These are phyloP conservation scores for Irineochytrium annulatum DNA, from an alignment of 192 early-diverging fungal species.

Conservation along the genomic window DNA sequence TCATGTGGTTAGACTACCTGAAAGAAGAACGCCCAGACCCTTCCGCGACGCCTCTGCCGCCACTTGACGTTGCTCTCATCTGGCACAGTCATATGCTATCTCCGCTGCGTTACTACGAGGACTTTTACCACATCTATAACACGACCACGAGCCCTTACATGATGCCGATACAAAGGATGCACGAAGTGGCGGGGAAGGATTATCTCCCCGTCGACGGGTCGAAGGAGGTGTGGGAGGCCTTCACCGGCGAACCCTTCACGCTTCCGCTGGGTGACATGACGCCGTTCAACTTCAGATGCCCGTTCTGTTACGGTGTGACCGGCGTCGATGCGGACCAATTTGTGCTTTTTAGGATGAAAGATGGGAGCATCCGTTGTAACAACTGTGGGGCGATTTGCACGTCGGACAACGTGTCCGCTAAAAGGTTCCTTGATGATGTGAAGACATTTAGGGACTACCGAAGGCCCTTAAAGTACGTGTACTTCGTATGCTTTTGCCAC, in stretches of 20 bases:
- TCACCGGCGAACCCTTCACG: conserved; percentile 24
- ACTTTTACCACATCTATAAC: conserved; percentile 47
- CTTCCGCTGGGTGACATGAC: conserved; percentile 3
- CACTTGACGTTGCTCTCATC: conserved; percentile 53
- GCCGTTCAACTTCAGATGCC: conserved; percentile 31
- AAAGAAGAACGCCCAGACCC: conserved; percentile 27
- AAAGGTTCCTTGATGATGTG: conserved; percentile 27
- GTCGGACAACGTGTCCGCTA: conserved; percentile 20
- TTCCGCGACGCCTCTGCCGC: conserved; percentile 39
- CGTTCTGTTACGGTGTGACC: conserved; percentile 14
- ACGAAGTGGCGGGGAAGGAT: conserved; percentile 30
- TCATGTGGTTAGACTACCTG: conserved; percentile 46
- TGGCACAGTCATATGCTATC: conserved; percentile 61
- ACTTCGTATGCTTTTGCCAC: too few species aligned
- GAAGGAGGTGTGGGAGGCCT: conserved; percentile 30
- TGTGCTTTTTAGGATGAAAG: conserved; percentile 32
- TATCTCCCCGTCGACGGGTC: conserved; percentile 35
- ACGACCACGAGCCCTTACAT: conserved; percentile 30
- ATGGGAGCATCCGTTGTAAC: conserved; percentile 19
- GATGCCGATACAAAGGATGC: conserved; percentile 49
- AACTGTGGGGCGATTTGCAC: conserved; percentile 14
- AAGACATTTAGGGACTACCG: not conserved
- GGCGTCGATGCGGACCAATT: conserved; percentile 20
- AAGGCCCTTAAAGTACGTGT: not conserved
- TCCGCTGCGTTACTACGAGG: conserved; percentile 56